Evolutionary conservation across 2,329 filamentous ascomycete genomes (phyloP).

Genomic region (Didymellaceae sp.): DNA sequence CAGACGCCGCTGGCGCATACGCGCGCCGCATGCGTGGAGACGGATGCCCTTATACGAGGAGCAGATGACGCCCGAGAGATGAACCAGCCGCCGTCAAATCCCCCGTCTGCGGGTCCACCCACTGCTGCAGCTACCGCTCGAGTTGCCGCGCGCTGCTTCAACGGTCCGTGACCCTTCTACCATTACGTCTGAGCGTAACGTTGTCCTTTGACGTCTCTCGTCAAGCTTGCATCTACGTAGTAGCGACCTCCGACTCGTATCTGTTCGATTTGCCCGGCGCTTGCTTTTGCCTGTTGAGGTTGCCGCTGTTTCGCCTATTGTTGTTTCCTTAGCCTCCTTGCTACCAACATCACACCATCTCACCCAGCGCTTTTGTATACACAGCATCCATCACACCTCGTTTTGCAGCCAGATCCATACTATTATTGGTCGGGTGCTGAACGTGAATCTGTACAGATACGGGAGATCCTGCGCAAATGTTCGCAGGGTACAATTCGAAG

Average conservation of each 20-base stretch:
- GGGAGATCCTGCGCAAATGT: constrained; percentile 40
- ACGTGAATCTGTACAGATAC: constrained; percentile 26
- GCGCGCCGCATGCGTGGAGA: constrained; percentile 19
- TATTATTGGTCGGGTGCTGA: constrained; percentile 5
- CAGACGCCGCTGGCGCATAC: constrained; percentile 7
- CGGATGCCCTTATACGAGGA: constrained; percentile 1
- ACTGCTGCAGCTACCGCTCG: constrained; percentile 39
- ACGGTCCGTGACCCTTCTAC: constrained; percentile 41
- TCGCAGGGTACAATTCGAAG: constrained; percentile 68
- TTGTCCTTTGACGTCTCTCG: too few species aligned
- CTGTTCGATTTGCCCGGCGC: constrained; percentile 7
- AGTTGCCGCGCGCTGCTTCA: constrained; percentile 49
- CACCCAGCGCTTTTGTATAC: too few species aligned
- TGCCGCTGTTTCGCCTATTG: constrained; percentile 23
- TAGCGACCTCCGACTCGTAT: background rate
- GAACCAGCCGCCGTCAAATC: constrained; percentile 37
- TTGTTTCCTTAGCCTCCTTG: constrained; percentile 21
- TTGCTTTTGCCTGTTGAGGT: constrained; percentile 23
- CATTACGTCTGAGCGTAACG: constrained; percentile 9
- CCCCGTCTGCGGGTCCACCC: constrained; percentile 42
- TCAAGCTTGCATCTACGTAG: too few species aligned
- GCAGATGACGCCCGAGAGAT: constrained; percentile 16
- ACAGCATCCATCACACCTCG: too few species aligned
- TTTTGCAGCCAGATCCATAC: too few species aligned
- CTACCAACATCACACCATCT: constrained; percentile 11